Percentiles rank a stretch among this genome's conserved stretches.
These are phyloP conservation scores for Ceratobasidium papillatum DNA, from an alignment of 1,284 basidiomycete species.

Conservation along the genomic window DNA sequence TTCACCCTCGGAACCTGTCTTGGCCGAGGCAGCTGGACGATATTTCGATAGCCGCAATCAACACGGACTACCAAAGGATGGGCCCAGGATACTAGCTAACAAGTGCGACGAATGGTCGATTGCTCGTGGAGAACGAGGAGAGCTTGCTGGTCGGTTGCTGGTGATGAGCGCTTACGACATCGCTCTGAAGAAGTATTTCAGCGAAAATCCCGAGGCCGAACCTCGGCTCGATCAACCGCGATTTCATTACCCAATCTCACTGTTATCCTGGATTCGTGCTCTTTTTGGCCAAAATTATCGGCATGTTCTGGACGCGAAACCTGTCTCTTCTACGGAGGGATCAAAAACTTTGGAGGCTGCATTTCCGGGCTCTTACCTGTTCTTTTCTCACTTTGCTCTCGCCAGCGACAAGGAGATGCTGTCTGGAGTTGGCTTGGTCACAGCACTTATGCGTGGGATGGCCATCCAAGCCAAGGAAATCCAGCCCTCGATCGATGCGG, in stretches of 20 bases:
- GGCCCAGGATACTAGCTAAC: not conserved
- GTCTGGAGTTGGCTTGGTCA: not conserved
- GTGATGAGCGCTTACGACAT: not conserved
- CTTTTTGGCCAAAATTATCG: not conserved
- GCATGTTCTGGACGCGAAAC: not conserved
- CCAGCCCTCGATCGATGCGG: constrained; percentile 12
- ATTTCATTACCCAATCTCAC: not conserved
- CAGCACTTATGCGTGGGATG: not conserved
- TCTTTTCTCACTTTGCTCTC: constrained; percentile 12
- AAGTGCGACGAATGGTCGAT: not conserved
- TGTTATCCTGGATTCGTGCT: not conserved
- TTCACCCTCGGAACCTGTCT: constrained; percentile 45
- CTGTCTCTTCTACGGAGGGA: not conserved
- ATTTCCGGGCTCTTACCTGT: not conserved
- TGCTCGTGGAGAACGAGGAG: constrained; percentile 3
- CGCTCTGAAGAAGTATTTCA: not conserved
- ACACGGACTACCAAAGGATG: not conserved
- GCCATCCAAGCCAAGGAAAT: not conserved
- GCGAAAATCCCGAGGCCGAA: not conserved
- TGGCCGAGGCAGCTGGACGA: constrained; percentile 45
- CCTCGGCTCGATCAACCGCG: not conserved
- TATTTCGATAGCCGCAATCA: not conserved
- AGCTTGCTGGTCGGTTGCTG: not conserved
- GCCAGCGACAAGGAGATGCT: not conserved
- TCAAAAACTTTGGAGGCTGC: not conserved